Percentiles rank a stretch among this genome's conserved stretches.
Conservation (phyloP, 345 rosid species). For the Citrus sp. region DNA sequence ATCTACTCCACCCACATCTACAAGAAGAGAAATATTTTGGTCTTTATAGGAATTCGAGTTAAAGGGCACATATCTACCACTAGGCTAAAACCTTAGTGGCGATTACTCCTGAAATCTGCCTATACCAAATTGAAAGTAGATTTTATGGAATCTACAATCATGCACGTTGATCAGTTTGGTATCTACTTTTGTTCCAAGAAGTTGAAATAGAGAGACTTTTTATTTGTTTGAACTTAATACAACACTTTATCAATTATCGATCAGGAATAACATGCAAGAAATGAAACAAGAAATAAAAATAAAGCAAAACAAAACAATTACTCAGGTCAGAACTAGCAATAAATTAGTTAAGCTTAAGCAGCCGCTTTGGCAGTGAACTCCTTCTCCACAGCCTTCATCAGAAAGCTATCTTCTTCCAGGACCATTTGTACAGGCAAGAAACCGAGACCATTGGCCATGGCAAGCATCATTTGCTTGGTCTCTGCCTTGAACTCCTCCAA, state of each 20-base stretch:
- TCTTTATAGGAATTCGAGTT: too few relatives aligned
- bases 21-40: too few relatives aligned
- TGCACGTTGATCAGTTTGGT: too few relatives aligned
- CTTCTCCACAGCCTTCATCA: constrained; percentile 45
- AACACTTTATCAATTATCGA: background rate
- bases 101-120: too few relatives aligned
- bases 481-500: constrained; percentile 46
- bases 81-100: too few relatives aligned
- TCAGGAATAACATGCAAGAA: background rate
- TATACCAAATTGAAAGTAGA: too few relatives aligned
- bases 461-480: constrained; percentile 43
- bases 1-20: too few relatives aligned
- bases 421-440: constrained; percentile 50
- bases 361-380: constrained; percentile 22
- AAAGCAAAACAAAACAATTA: background rate
- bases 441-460: constrained; percentile 47
- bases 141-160: too few relatives aligned
- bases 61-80: too few relatives aligned
- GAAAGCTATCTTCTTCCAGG: constrained; percentile 42
- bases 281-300: too few relatives aligned
- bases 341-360: constrained; percentile 15
- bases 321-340: background rate
- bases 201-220: background rate
- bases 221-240: background rate
- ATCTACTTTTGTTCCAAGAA: too few relatives aligned